Conservation (phyloP, 2,329 filamentous ascomycete genomes). For the Fusarium xylarioides region DNA sequence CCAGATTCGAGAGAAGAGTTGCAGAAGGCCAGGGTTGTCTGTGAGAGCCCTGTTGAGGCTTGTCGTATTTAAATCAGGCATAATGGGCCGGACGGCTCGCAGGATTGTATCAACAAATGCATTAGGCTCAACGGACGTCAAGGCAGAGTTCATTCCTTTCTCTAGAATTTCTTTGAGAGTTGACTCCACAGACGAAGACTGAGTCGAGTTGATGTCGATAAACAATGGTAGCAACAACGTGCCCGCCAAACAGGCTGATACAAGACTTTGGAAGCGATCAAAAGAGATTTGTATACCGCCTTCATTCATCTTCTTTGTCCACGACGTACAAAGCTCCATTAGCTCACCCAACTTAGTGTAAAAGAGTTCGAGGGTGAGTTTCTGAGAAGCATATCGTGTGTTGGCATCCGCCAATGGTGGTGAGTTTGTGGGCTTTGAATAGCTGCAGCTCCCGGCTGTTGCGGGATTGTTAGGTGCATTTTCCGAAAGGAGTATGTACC, state of each 20-base stretch:
- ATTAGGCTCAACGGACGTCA: constrained; percentile 56
- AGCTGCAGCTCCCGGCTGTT: not conserved
- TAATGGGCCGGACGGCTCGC: constrained; percentile 53
- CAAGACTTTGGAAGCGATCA: constrained; percentile 62
- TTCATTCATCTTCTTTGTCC: constrained; percentile 57
- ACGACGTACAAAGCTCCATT: constrained; percentile 56
- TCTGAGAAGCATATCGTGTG: constrained; percentile 55
- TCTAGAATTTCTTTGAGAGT: constrained; percentile 54
- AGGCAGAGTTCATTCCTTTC: constrained; percentile 51
- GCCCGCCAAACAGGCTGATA: constrained; percentile 58
- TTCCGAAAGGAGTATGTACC: constrained; percentile 65
- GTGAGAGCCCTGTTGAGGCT: constrained; percentile 51
- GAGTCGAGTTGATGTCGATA: constrained; percentile 56
- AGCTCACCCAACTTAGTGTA: constrained; percentile 63
- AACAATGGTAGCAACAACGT: constrained; percentile 59
- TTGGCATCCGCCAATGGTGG: constrained; percentile 44
- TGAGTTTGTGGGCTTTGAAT: constrained; percentile 7
- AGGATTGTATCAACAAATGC: constrained; percentile 59
- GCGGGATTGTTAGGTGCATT: constrained; percentile 12
- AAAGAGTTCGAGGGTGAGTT: constrained; percentile 63
- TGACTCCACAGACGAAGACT: constrained; percentile 59
- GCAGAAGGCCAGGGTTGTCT: constrained; percentile 53
- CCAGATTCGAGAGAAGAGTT: constrained; percentile 54
- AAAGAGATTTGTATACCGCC: constrained; percentile 59
- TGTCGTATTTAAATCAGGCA: constrained; percentile 55